These are phyloP conservation scores for Nissolia schottii DNA, from an alignment of 306 rosid genomes.

Conservation along the genomic window DNA sequence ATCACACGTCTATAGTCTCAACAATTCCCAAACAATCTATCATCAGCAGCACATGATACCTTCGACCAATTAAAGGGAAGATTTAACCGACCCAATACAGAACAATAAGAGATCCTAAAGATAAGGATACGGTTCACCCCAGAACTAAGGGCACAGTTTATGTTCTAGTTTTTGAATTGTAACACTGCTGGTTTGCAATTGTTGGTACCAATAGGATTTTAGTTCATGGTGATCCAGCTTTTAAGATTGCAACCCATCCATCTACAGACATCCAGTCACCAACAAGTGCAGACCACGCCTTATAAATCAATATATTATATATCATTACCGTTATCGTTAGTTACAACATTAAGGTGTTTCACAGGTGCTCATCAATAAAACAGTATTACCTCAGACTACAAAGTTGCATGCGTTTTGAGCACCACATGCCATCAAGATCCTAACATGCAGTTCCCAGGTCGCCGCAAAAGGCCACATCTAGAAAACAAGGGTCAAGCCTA, in stretches of 20 bases:
- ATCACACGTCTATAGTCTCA: slow-evolving; percentile 22
- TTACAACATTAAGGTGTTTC: slow-evolving; percentile 31
- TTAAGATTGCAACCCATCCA: slow-evolving; percentile 35
- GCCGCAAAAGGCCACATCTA: slow-evolving; percentile 58
- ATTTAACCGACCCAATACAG: slow-evolving; percentile 15
- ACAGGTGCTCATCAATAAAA: slow-evolving; percentile 58
- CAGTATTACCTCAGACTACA: slow-evolving; percentile 61
- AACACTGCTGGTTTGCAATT: slow-evolving; percentile 24
- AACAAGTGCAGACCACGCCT: slow-evolving; percentile 41
- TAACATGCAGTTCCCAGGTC: slow-evolving; percentile 66
- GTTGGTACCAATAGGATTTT: slow-evolving; percentile 26
- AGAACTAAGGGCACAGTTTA: slow-evolving; percentile 21
- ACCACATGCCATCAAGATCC: slow-evolving; percentile 77
- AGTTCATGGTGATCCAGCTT: slow-evolving; percentile 36
- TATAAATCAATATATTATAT: slow-evolving; percentile 27
- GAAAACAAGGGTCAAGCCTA: slow-evolving; percentile 62
- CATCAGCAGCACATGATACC: slow-evolving; percentile 25
- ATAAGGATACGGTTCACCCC: slow-evolving; percentile 28
- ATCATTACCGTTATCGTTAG: slow-evolving; percentile 22
- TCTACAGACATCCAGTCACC: slow-evolving; percentile 40
- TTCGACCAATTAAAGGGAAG: slow-evolving; percentile 18
- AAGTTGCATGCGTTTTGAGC: slow-evolving; percentile 62
- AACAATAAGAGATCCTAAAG: slow-evolving; percentile 31
- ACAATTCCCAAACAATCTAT: slow-evolving; percentile 18
- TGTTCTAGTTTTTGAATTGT: slow-evolving; percentile 19